Evolutionary conservation across 257 asterid species (phyloP).

Genomic region (Paulownia fortunei): DNA sequence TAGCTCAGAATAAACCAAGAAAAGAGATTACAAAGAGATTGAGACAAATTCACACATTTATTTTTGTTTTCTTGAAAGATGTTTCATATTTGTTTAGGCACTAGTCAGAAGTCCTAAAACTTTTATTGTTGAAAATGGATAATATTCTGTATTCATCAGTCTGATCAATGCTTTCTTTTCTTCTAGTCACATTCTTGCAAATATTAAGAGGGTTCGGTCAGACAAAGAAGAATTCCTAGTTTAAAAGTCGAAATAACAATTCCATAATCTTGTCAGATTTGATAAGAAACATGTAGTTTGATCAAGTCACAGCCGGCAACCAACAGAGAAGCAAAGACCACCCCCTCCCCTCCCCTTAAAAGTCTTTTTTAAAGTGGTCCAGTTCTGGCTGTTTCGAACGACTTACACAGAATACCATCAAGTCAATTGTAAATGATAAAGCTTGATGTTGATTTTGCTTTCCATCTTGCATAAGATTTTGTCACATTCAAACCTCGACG

Average conservation of each 20-base stretch:
- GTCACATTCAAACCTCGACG: no score
- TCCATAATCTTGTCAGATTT: no score
- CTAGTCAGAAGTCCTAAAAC: neutral
- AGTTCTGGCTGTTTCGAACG: no score
- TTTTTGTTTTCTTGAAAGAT: neutral
- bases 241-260: no score
- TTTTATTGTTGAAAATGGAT: neutral
- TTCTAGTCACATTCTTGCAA: neutral
- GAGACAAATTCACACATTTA: neutral
- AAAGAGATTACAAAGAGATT: neutral
- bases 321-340: no score
- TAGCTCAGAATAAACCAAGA: neutral
- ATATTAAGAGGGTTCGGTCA: neutral
- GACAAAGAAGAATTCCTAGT: neutral
- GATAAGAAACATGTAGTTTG: no score
- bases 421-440: no score
- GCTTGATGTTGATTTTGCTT: no score
- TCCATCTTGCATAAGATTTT: no score
- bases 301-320: neutral
- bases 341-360: no score
- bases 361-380: no score
- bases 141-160: neutral
- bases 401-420: no score
- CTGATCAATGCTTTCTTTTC: neutral
- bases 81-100: neutral